phyloP scores from a whole-genome alignment of 163 green algal species.

The Chloromonas sp. region DNA sequence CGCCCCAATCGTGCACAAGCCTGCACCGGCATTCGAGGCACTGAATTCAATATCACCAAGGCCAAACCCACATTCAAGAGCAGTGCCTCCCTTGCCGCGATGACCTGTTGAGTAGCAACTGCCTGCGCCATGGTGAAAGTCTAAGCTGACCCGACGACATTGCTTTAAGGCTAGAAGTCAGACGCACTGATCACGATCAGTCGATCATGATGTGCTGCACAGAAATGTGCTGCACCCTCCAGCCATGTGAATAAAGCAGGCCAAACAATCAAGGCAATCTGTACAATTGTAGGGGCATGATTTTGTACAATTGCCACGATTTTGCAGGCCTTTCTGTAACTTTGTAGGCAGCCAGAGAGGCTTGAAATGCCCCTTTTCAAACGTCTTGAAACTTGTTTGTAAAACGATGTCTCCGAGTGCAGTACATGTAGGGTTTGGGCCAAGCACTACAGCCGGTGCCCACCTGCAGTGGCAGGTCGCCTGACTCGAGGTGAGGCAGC shows the following conservation, averaged over 20 bases:
- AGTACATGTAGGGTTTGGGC: background rate
- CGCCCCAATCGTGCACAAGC: background rate
- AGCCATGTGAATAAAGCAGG: too few relatives aligned
- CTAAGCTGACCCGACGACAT: background rate
- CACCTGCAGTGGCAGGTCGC: slow-evolving; percentile 7
- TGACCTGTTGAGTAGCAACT: background rate
- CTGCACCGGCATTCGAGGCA: background rate
- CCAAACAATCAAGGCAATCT: too few relatives aligned
- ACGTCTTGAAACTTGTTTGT: too few relatives aligned
- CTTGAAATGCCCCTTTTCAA: too few relatives aligned
- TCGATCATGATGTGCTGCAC: background rate
- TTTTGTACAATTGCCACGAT: too few relatives aligned
- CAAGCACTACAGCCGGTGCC: background rate
- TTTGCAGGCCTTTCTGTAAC: too few relatives aligned
- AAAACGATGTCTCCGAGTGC: too few relatives aligned
- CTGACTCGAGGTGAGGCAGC: background rate
- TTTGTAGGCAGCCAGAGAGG: too few relatives aligned
- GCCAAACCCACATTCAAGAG: too few relatives aligned
- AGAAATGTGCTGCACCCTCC: too few relatives aligned
- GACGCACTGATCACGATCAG: background rate
- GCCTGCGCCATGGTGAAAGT: background rate
- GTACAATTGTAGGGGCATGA: too few relatives aligned
- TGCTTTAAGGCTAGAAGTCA: background rate
- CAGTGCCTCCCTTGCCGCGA: too few relatives aligned
- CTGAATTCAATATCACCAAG: background rate